These are phyloP conservation scores for Geum urbanum DNA, from an alignment of 306 rosid genomes.

Conservation along the genomic window DNA sequence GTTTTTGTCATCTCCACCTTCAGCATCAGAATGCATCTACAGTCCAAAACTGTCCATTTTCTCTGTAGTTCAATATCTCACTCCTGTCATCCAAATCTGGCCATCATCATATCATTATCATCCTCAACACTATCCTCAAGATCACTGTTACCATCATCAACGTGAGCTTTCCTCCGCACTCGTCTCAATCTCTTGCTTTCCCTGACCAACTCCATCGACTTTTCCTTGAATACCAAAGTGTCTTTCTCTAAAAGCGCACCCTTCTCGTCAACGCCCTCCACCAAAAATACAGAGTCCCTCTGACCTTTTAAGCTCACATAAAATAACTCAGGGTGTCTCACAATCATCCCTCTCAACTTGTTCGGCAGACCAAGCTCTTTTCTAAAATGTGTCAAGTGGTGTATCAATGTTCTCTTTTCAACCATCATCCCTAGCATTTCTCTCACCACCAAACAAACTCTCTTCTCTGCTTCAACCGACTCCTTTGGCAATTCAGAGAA, in stretches of 20 bases:
- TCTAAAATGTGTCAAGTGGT: constrained; percentile 89
- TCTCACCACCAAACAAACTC: constrained; percentile 77
- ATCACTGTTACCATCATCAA: constrained; percentile 24
- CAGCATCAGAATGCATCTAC: constrained; percentile 33
- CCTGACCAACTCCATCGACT: constrained; percentile 61
- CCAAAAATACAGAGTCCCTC: constrained; percentile 72
- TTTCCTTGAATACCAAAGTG: constrained; percentile 43
- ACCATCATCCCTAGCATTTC: constrained; percentile 73
- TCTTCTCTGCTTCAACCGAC: constrained; percentile 80
- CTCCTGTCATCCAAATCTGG: constrained; percentile 40
- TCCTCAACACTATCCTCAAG: constrained; percentile 16
- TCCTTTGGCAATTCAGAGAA: constrained; percentile 39
- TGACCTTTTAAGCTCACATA: constrained; percentile 85
- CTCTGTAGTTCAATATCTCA: constrained; percentile 48
- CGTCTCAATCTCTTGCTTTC: constrained; percentile 70
- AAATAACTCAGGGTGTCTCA: constrained; percentile 85
- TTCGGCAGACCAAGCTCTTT: constrained; percentile 80
- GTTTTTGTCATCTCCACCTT: constrained; percentile 31
- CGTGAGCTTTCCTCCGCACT: constrained; percentile 46
- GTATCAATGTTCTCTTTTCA: constrained; percentile 79
- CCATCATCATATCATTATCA: constrained; percentile 53
- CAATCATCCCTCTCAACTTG: constrained; percentile 77
- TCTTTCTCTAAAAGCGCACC: constrained; percentile 65
- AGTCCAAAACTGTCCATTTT: constrained; percentile 43
- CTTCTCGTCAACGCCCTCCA: constrained; percentile 76